phyloP scores from a whole-genome alignment of 768 basidiomycete species.

The Cantharellus anzutake region DNA sequence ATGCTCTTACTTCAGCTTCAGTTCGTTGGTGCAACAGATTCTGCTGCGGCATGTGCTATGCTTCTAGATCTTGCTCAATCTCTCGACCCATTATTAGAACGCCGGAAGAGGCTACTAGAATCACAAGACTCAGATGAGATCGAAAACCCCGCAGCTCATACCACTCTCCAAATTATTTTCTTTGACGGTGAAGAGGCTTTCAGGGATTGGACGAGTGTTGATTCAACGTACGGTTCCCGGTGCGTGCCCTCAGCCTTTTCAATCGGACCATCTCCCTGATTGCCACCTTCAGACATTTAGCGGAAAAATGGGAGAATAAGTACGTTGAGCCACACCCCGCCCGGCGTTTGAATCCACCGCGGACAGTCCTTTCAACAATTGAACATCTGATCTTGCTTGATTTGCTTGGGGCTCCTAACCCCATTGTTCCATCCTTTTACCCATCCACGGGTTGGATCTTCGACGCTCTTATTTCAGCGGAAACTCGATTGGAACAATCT shows the following conservation, averaged over 20 bases:
- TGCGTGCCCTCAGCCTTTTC: constrained; percentile 16
- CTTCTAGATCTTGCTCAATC: constrained; percentile 83
- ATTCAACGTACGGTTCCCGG: constrained; percentile 94
- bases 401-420: constrained; percentile 62
- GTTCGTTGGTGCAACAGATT: constrained; percentile 97
- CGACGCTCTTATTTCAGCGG: constrained; percentile 53
- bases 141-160: constrained; percentile 45
- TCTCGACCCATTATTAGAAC: constrained; percentile 50
- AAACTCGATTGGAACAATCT: constrained; percentile 44
- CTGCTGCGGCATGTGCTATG: constrained; percentile 87
- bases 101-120: constrained; percentile 34
- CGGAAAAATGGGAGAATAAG: constrained; percentile 59
- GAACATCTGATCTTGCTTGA: constrained; percentile 89
- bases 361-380: constrained; percentile 55
- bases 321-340: constrained; percentile 40
- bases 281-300: constrained; percentile 48
- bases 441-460: constrained; percentile 87
- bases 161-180: constrained; percentile 81
- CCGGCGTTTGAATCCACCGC: constrained; percentile 22
- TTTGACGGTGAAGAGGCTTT: constrained; percentile 99
- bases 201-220: constrained; percentile 66
- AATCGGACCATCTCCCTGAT: neutral
- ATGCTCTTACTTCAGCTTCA: constrained; percentile 18
- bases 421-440: constrained; percentile 64
- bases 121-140: constrained; percentile 36